Evolutionary conservation across 345 rosid species (phyloP).

Genomic region (Cochlearia excelsa): DNA sequence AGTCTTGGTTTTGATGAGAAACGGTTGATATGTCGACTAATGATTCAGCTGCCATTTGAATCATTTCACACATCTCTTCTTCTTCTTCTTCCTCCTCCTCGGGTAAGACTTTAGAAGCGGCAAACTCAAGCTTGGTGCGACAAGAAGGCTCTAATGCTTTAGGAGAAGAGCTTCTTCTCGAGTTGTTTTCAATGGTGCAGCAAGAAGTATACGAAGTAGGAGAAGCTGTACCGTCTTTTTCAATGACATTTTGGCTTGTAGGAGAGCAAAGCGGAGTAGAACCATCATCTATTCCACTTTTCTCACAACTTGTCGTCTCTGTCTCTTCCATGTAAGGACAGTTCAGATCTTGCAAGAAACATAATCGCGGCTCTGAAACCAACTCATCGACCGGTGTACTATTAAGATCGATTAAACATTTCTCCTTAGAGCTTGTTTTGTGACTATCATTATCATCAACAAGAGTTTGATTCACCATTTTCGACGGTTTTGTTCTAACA

Average conservation of each 20-base stretch:
- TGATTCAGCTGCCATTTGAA: constrained; percentile 60
- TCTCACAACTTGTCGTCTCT: constrained; percentile 3
- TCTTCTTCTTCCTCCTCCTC: constrained; percentile 16
- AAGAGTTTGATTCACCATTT: not conserved
- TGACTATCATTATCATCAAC: not conserved
- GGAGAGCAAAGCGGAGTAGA: constrained; percentile 27
- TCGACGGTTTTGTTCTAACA: constrained; percentile 19
- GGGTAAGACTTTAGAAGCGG: constrained; percentile 16
- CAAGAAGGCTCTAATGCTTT: constrained; percentile 25
- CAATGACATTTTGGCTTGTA: constrained; percentile 23
- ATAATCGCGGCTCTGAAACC: too few relatives aligned
- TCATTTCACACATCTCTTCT: constrained; percentile 33
- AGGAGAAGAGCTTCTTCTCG: constrained; percentile 26
- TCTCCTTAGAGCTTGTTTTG: not conserved
- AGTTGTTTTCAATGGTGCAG: constrained; percentile 34
- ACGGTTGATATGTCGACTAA: constrained; percentile 44
- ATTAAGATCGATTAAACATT: constrained; percentile 34
- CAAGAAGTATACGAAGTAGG: constrained; percentile 37
- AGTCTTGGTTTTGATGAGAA: constrained; percentile 26
- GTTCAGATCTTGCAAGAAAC: too few relatives aligned
- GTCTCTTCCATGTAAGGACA: too few relatives aligned
- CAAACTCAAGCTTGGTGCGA: constrained; percentile 32
- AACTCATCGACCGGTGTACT: constrained; percentile 23
- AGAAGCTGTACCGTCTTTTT: constrained; percentile 35
- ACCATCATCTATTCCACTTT: constrained; percentile 29